Base-by-base conservation (phyloP, 352 stramenopile species). In the Phytophthora capsici region DNA sequence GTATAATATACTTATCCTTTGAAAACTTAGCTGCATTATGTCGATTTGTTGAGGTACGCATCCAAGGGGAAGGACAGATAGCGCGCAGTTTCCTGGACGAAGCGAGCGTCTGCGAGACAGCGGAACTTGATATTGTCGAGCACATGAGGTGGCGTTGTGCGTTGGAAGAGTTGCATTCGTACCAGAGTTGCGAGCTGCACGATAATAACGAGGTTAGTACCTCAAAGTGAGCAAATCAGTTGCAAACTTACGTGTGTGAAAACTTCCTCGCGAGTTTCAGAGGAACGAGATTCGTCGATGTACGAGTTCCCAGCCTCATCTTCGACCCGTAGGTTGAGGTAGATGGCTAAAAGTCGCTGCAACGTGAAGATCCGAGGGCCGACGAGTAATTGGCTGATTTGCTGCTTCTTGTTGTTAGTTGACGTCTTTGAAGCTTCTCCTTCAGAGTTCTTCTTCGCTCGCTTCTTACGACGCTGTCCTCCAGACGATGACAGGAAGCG, bases 101-200 rank as follows among this genome's bases (percentile, higher is more conserved):
- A 89, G 14, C 77, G 61, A 34, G 75, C 75, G 45, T 92, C 84
- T 13, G 86, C 86, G 5, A 93, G 72, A 40, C 86, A 93, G 8
- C 86, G 84, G 47, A 93, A 91, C 41, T 89, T 89, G 30, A 91
- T 86, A 46, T 93, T 80, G 64, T 93, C 86, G 16, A 93, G 67
- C 46, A 82, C 78, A 30, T 86, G 78, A 1, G 82, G 78, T 48
- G 83, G 63, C 16, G 86, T 93, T 10, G 81, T 83, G 36, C 84
- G 84, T 57, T 95, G 86, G 49, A 95, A 77, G 9, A 95, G 75
- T 48, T 90, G 82, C 69, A 95, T 89, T 16, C 86, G 83, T 36
- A 91, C 71, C 1, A 95, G 77, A 44, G 82, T 86, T 36, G 84
- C 78, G 6, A 95, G 68, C 84, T 95, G 52, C 54, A 19, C 34